phyloP scores from a whole-genome alignment of 2,329 filamentous ascomycete species.

The Drechslera avenae region DNA sequence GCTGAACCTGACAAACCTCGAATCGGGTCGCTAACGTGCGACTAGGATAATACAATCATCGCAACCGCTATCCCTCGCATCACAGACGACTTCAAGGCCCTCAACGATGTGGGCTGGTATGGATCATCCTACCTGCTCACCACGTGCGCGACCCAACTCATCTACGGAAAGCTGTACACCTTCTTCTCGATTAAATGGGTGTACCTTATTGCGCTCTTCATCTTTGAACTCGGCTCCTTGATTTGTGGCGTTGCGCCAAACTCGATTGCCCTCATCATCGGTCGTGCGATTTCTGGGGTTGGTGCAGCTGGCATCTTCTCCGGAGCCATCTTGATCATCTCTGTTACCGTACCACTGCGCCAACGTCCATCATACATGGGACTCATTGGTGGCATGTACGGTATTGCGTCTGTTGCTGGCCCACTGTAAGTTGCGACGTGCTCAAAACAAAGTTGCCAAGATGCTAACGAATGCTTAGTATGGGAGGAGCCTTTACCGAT shows the following conservation, averaged over 20 bases:
- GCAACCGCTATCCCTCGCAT: conserved; percentile 56
- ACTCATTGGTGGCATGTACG: conserved; percentile 57
- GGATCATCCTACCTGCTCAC: conserved; percentile 51
- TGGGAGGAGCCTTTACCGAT: conserved; percentile 55
- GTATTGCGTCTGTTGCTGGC: conserved; percentile 55
- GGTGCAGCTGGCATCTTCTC: conserved; percentile 58
- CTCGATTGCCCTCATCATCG: conserved; percentile 57
- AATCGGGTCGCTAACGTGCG: no score
- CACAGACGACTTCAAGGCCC: conserved; percentile 54
- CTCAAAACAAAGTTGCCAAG: neutral
- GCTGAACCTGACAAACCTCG: no score
- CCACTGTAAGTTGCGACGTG: conserved; percentile 46
- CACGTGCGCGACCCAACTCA: conserved; percentile 48
- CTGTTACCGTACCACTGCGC: conserved; percentile 52
- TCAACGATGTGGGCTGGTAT: conserved; percentile 56
- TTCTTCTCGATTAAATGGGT: conserved; percentile 56
- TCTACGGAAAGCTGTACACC: conserved; percentile 53
- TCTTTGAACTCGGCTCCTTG: conserved; percentile 60
- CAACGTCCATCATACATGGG: conserved; percentile 57
- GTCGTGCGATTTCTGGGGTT: conserved; percentile 57
- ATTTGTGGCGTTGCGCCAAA: conserved; percentile 59
- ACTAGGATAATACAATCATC: conserved; percentile 55
- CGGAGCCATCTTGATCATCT: conserved; percentile 56
- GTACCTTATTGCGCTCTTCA: conserved; percentile 51
- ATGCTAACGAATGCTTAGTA: conserved; percentile 38